phyloP scores from a whole-genome alignment of 176 grass and related monocot genomes.

The Panicum miliaceum region DNA sequence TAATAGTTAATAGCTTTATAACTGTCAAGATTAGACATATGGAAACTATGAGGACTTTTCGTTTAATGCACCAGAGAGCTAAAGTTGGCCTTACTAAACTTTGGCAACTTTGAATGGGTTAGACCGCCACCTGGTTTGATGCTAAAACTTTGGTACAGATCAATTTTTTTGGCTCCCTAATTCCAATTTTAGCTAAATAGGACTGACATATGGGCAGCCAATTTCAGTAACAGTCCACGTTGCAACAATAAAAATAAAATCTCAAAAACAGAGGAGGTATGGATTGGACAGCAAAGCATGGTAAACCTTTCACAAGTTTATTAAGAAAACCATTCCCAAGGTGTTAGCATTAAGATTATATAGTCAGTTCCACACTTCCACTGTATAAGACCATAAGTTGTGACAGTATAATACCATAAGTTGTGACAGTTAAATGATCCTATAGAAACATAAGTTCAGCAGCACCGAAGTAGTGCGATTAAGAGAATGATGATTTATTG shows the following conservation, averaged over 20 bases:
- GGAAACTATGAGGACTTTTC: background rate
- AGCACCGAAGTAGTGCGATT: background rate
- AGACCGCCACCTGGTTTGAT: background rate
- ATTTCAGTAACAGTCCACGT: background rate
- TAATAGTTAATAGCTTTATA: background rate
- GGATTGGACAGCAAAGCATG: background rate
- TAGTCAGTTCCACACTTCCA: background rate
- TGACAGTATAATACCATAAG: too few relatives aligned
- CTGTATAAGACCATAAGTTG: slow-evolving; percentile 8
- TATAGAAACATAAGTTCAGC: background rate
- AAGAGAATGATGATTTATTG: background rate
- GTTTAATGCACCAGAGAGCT: background rate
- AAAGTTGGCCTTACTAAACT: background rate
- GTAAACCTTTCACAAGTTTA: background rate
- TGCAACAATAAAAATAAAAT: too few relatives aligned
- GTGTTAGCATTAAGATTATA: too few relatives aligned
- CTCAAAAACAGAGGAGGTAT: too few relatives aligned
- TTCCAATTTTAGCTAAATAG: background rate
- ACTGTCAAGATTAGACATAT: background rate
- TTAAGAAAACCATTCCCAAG: too few relatives aligned
- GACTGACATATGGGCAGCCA: background rate
- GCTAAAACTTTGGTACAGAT: background rate
- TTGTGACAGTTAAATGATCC: background rate
- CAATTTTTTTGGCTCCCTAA: background rate
- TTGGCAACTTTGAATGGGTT: background rate